Evolutionary conservation across 2,329 filamentous ascomycete genomes (phyloP), one percentile per base, ranked within the genome.

Genomic region (Nectriaceae sp.): DNA sequence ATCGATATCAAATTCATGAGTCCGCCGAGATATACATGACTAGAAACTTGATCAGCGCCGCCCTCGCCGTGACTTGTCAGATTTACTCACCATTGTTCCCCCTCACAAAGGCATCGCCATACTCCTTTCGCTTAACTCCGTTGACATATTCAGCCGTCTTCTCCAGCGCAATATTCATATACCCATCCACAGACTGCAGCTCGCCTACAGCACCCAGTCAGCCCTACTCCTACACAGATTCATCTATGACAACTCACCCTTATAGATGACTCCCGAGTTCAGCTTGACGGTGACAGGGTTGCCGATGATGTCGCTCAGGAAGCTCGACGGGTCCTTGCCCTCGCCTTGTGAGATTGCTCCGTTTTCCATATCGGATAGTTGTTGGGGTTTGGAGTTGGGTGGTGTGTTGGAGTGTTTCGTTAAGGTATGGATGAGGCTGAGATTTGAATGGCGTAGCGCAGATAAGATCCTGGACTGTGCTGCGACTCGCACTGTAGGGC

Each of bases 101-200:
- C 70, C 93, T 83, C 49, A 97, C 89, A 69, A 97, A 97, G 4
- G 93, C 90, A 76, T 97, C 93, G 6, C 93, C 93, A 68, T 96
- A 97, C 46, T 83, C 88, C 63, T 89, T 82, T 62, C 88, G 82
- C 72, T 93, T 84, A 56, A 85, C 82, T 36, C 92, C 93, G 65
- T 96, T 88, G 59, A 97, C 88, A 61, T 87, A 91, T 73, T 99
- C 94, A 57, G 90, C 87, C 18, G 91, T 96, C 74, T 96, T 94
- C 72, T 99, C 94, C 22, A 99, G 82, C 11, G 94, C 93, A 68
- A 99, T 97, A 75, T 99, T 99, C 94, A 99, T 99, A 75, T 97
- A 99, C 44, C 94, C 94, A 70, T 99, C 94, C 42, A 99, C 93
- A 1, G 92, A 96, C 69, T 97, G 92, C 31, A 97, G 81, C 69